Percentiles rank a stretch among this genome's conserved stretches.
Evolutionary conservation across 768 basidiomycete species (phyloP).

Genomic region (Russula olivacea): DNA sequence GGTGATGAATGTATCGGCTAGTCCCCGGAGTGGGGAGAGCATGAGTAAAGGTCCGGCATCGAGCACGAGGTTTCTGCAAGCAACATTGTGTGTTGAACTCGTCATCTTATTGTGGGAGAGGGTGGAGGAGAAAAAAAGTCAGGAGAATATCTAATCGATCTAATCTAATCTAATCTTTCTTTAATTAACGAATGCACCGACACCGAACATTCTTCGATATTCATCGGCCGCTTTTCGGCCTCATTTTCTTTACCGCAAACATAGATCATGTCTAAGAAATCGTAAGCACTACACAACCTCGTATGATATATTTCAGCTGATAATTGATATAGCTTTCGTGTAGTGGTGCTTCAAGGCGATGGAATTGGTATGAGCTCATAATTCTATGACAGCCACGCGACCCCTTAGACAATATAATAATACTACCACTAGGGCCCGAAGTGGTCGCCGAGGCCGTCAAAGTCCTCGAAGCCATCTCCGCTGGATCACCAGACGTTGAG

Average conservation of each 20-base stretch:
- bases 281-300: constrained; percentile 24
- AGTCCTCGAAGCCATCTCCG: constrained; percentile 69
- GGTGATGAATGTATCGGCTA: constrained; percentile 81
- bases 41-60: constrained; percentile 93
- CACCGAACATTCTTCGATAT: neutral
- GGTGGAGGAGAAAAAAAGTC: neutral
- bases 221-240: neutral
- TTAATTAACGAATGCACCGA: neutral
- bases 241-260: neutral
- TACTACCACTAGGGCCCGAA: constrained; percentile 65
- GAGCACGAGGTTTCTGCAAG: constrained; percentile 76
- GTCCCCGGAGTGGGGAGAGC: constrained; percentile 79
- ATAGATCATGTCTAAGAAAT: constrained; percentile 18
- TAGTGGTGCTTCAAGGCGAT: constrained; percentile 91
- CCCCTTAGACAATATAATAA: neutral
- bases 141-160: neutral
- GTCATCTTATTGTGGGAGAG: constrained; percentile 13
- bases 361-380: constrained; percentile 68
- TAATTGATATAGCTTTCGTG: constrained; percentile 56
- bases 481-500: constrained; percentile 54
- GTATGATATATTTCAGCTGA: neutral
- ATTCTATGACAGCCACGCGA: neutral
- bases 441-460: constrained; percentile 81
- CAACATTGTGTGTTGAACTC: constrained; percentile 32
- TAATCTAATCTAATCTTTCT: too few species aligned